Percentiles rank a stretch among this genome's conserved stretches.
phyloP scores from a whole-genome alignment of 768 basidiomycete species.

The Melanogaster broomeanus region DNA sequence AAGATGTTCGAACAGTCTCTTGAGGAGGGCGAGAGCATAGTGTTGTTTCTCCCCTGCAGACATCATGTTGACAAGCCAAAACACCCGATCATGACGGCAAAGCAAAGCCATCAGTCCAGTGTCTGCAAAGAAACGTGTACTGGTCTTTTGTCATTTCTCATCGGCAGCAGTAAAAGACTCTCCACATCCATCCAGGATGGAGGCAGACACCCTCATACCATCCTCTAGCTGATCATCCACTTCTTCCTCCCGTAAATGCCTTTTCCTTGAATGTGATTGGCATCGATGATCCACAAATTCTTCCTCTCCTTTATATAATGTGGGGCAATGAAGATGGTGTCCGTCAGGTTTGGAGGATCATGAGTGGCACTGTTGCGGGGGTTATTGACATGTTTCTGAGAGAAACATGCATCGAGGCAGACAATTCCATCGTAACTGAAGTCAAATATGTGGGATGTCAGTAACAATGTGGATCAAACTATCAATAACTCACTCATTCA shows the following conservation, averaged over 20 bases:
- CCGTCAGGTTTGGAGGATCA: neutral
- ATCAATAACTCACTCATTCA: neutral
- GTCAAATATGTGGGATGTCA: neutral
- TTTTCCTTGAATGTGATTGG: neutral
- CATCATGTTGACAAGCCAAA: slow-evolving; percentile 27
- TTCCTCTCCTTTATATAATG: slow-evolving; percentile 1
- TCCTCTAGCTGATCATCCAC: slow-evolving; percentile 6
- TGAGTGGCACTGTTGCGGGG: neutral
- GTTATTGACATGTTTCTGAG: slow-evolving; percentile 24
- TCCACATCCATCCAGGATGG: slow-evolving; percentile 34
- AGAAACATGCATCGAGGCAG: slow-evolving; percentile 36
- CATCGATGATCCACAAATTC: neutral
- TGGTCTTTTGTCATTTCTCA: slow-evolving; percentile 18
- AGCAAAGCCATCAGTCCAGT: slow-evolving; percentile 38
- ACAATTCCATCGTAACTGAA: slow-evolving; percentile 6
- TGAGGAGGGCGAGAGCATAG: slow-evolving; percentile 10
- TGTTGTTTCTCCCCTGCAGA: slow-evolving; percentile 15
- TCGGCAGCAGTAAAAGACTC: slow-evolving; percentile 27
- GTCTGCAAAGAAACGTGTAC: slow-evolving; percentile 19
- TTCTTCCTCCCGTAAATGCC: neutral
- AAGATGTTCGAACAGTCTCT: neutral
- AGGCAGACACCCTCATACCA: slow-evolving; percentile 24
- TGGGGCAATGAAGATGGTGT: neutral
- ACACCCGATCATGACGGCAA: slow-evolving; percentile 31
- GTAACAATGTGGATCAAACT: neutral